Conservation (phyloP, 768 basidiomycete genomes). For the Lactarius evosmus region DNA sequence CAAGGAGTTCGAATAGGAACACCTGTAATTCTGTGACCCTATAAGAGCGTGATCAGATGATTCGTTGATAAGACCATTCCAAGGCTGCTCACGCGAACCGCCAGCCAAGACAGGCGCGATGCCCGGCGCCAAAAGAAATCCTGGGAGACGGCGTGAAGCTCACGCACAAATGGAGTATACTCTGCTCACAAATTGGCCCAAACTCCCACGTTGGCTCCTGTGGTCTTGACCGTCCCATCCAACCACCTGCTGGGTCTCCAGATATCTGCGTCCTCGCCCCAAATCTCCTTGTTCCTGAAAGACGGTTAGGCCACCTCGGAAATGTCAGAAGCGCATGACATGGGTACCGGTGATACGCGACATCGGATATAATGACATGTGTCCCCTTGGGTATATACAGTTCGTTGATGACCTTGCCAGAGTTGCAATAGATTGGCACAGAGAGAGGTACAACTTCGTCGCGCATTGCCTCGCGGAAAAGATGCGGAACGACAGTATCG, state of each 20-base stretch:
- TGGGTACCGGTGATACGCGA: constrained; percentile 21
- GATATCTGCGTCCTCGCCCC: constrained; percentile 20
- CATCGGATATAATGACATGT: constrained; percentile 15
- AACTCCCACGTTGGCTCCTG: constrained; percentile 8
- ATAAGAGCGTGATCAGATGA: not conserved
- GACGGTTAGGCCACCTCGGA: not conserved
- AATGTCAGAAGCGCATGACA: not conserved
- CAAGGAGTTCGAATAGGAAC: constrained; percentile 54
- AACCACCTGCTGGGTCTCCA: constrained; percentile 24
- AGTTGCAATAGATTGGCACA: not conserved
- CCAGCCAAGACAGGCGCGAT: constrained; percentile 23
- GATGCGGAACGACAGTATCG: constrained; percentile 26
- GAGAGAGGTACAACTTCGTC: constrained; percentile 32
- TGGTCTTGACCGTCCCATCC: constrained; percentile 14
- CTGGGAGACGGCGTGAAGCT: not conserved
- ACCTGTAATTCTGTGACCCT: constrained; percentile 50
- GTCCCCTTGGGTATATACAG: constrained; percentile 10
- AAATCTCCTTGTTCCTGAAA: constrained; percentile 16
- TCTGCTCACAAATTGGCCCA: constrained; percentile 16
- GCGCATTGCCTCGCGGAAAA: constrained; percentile 26
- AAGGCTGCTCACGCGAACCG: constrained; percentile 16
- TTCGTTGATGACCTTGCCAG: constrained; percentile 10
- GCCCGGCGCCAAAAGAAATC: constrained; percentile 23
- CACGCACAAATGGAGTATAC: not conserved
- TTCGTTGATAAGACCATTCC: not conserved